Conservation (phyloP, 306 rosid species). For the Alnus glutinosa region DNA sequence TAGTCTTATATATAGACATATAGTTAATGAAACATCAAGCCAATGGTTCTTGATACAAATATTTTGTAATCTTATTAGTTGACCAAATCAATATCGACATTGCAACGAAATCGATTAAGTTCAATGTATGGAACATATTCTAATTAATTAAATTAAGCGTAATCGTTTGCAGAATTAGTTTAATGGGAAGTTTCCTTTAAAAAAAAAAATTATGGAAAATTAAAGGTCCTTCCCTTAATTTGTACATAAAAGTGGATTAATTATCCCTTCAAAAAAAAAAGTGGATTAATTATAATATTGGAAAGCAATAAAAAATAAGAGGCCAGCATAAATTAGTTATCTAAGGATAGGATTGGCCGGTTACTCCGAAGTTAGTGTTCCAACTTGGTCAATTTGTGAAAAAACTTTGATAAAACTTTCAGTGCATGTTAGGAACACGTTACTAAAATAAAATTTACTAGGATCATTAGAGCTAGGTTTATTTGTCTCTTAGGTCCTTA, state of each 20-base stretch:
- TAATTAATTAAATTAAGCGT: background rate
- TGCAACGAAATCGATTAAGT: background rate
- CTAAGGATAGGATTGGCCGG: background rate
- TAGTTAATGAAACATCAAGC: no score
- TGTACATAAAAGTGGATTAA: background rate
- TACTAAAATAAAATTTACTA: no score
- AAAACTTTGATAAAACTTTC: no score
- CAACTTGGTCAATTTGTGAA: no score
- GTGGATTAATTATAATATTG: background rate
- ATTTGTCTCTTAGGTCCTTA: no score
- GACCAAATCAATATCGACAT: background rate
- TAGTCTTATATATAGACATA: no score
- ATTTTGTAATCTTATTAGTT: background rate
- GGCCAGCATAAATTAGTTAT: background rate
- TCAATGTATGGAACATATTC: background rate
- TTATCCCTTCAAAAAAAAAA: no score
- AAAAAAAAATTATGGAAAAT: no score
- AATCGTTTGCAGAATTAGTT: background rate
- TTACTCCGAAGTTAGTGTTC: background rate
- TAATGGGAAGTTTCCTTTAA: background rate
- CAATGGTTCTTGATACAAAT: no score
- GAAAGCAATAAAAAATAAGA: background rate
- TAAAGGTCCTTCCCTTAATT: background rate
- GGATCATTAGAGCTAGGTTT: no score
- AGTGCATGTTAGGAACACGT: no score